These are phyloP conservation scores for Scheffersomyces stambukii DNA, from an alignment of 1,139 yeast species.

Conservation along the genomic window DNA sequence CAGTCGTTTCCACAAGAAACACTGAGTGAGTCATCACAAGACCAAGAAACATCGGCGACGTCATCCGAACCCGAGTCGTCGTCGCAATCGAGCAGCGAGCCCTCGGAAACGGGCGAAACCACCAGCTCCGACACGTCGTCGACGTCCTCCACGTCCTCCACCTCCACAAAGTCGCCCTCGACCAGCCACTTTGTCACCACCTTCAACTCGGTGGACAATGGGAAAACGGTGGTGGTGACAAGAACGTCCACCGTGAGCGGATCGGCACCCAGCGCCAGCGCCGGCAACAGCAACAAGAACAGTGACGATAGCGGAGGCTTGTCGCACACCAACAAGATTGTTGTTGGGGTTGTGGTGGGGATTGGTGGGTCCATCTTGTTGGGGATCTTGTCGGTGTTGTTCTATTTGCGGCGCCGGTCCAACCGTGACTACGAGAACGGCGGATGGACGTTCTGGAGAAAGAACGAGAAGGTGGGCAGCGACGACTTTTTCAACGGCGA, in stretches of 20 bases:
- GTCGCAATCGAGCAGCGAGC: not conserved
- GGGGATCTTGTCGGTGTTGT: slow-evolving; percentile 33
- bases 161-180: slow-evolving; percentile 5
- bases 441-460: slow-evolving; percentile 53
- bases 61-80: no score
- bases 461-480: slow-evolving; percentile 40
- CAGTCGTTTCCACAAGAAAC: no score
- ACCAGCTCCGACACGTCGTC: slow-evolving; percentile 6
- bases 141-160: slow-evolving; percentile 5
- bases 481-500: slow-evolving; percentile 61
- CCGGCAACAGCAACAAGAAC: slow-evolving; percentile 12
- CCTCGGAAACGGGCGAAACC: slow-evolving; percentile 5
- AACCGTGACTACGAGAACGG: slow-evolving; percentile 26
- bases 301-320: slow-evolving; percentile 26
- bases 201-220: slow-evolving; percentile 30
- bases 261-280: slow-evolving; percentile 27
- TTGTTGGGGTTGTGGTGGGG: slow-evolving; percentile 50
- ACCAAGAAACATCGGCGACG: no score
- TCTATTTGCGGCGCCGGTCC: slow-evolving; percentile 31
- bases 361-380: slow-evolving; percentile 44
- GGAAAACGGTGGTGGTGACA: slow-evolving; percentile 37
- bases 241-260: slow-evolving; percentile 29
- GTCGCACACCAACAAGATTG: slow-evolving; percentile 41
- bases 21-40: no score
- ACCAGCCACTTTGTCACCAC: slow-evolving; percentile 21